Base-by-base conservation (phyloP, 495 filamentous ascomycete genomes). In the Tuber brumale region DNA sequence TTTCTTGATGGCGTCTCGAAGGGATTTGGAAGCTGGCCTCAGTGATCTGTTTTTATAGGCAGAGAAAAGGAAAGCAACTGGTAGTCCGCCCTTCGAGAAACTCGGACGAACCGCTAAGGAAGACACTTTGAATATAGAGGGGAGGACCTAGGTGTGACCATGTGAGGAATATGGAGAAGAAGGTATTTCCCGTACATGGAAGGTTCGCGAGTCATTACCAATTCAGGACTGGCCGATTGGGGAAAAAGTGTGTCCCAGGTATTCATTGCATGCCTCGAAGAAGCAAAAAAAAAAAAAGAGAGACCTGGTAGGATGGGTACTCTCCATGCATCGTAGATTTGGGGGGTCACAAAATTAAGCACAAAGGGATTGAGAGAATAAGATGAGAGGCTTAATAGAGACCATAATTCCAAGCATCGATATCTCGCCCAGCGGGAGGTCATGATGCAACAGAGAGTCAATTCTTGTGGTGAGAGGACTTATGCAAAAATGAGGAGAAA, bases 201-300 rank as follows among this genome's bases (percentile, higher is more conserved):
- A 31, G 51, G 51, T 61, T 61, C 51, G 51, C 51, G 51, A 61
- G 51, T 61, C 51, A 61, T 61, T 61, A 61, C 51, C n/a, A 31
- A 61, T 61, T 31, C 51, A 61, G 51, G 51, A 61, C 51, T 66
- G 57, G 57, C 27, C 14, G 57, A 66, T 66, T 18, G 57, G 18
- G 57, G 57, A 31, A 14, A 35, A 14, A 27, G 31, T 66, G 27
- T 35, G 57, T 66, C 57, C 57, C 57, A 1, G 57, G 27, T 66
- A 35, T 66, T 66, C 57, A 66, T 66, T 66, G 57, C 57, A 66
- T 66, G 57, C 27, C 57, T 66, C 57, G 27, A 66, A 66, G 57
- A 66, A 66, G 57, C 57, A 66, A 66, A 66, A 66, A 61, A 61
- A 31, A 48, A 61, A 61, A 31, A 48, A 31, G 3, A n/a, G 23